phyloP scores from a whole-genome alignment of 306 rosid species.

The Quercus glauca region DNA sequence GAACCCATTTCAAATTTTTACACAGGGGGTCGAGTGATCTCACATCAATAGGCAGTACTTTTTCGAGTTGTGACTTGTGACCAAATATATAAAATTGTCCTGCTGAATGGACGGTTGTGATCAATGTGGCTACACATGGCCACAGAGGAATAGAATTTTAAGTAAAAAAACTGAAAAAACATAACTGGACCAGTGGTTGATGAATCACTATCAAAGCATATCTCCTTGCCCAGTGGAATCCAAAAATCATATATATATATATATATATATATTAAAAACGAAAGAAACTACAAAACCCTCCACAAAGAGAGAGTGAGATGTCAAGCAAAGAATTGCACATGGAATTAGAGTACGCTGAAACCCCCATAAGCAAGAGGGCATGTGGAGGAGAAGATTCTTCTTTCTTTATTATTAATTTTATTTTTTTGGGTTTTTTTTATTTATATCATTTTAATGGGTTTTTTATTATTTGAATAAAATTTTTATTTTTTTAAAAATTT shows the following conservation, averaged over 20 bases:
- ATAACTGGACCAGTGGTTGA: slow-evolving; percentile 49
- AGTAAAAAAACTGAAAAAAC: slow-evolving; percentile 7
- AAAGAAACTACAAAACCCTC: slow-evolving; percentile 7
- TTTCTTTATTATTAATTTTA: not conserved
- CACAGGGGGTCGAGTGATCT: no score
- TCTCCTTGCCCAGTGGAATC: slow-evolving; percentile 32
- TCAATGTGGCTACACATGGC: slow-evolving; percentile 37
- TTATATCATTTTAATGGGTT: not conserved
- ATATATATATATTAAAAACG: slow-evolving; percentile 7
- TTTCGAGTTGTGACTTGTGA: no score
- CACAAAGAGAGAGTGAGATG: slow-evolving; percentile 30
- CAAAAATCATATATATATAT: slow-evolving; percentile 1
- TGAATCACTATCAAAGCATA: slow-evolving; percentile 62
- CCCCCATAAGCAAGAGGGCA: slow-evolving; percentile 46
- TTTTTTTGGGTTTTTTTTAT: not conserved
- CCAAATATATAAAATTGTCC: slow-evolving; percentile 11
- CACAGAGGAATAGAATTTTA: slow-evolving; percentile 25
- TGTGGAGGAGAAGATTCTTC: slow-evolving; percentile 56
- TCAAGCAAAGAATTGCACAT: slow-evolving; percentile 54
- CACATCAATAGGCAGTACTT: no score
- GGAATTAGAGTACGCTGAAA: slow-evolving; percentile 48
- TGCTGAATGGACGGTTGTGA: slow-evolving; percentile 46
- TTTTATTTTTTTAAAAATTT: not conserved
- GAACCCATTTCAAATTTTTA: no score
- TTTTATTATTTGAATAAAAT: not conserved